Base-by-base conservation (phyloP, 2,329 filamentous ascomycete genomes). In the Ceratocystis destructans region DNA sequence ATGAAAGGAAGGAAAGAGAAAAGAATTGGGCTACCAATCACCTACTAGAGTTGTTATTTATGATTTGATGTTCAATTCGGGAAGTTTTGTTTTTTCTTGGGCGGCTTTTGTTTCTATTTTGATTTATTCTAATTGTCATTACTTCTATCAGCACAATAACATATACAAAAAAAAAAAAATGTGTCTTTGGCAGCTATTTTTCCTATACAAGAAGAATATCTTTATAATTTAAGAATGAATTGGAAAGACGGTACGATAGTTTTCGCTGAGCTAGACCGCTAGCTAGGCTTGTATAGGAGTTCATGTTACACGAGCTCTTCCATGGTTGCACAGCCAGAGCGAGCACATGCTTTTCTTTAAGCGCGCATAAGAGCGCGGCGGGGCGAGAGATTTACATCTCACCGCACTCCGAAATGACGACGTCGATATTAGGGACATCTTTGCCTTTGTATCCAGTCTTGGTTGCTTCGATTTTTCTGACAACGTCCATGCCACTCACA, bases 401-500 rank as follows among this genome's bases (percentile, higher is more conserved):
- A 37, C 94, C 94, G 73, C 93, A 96, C 78, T 95, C 87, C 8
- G 85, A 80, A 72, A 99, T 87, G 15, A 86, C 83, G 1, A 97
- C 87, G 73, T 96, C 92, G 74, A 93, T 79, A 71, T 88, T 88
- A 2, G 93, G 94, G 73, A 88, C 84, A 73, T 96, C 93, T 74
- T 88, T 84, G 63, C 83, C 84, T 44, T 81, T 78, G 70, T 84
- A 83, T 2, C 87, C 89, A 8, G 89, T 94, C 75, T 93, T 87
- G 41, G 90, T 94, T 69, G 88, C 87, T 79, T 97, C 93, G 77
- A 99, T 88, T 84, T 96, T 97, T 71, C 81, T 83, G 55, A 97
- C 89, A 5, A 96, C 85, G 68, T 96, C 90, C 83, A 96, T 87
- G 46, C 93, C 92, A 50, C 92, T 89, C 57, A 90, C 80, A 1